Base-by-base conservation (phyloP, 2,329 filamentous ascomycete species). In the Rhynchosporium graminicola region DNA sequence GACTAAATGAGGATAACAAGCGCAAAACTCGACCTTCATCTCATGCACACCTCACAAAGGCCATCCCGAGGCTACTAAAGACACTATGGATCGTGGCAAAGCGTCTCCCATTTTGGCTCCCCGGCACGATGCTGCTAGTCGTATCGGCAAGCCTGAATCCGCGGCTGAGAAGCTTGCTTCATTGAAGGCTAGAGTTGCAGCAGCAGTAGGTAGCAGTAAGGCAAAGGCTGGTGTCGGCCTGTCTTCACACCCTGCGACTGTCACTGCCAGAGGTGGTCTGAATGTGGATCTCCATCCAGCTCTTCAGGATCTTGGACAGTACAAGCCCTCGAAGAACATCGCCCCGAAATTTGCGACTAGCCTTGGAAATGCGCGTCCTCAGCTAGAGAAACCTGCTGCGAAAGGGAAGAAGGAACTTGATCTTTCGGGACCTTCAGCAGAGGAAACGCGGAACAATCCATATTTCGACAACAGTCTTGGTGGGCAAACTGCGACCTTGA, bases 141-240 rank as follows among this genome's bases (percentile, higher is more conserved):
- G 83, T 64, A 76, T 87, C 38, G 80, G 84, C 72, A 82, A 86
- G 70, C 70, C 81, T 52, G 79, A 85, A 67, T 81, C 83, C 20
- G 79, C 84, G 66, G 81, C 87, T 72, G 82, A 91, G 76, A 81
- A 85, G 67, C 80, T 94, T 67, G 91, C 91, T 54, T 88, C 89
- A 48, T 83, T 96, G 73, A 93, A 89, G 75, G 90, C 90, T 29
- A 84, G 91, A 69, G 89, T 95, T 12, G 89, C 89, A 54, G 90
- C 90, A 56, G 90, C 90, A 59, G 89, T 91, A 52, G 79, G 78
- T 36, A 80, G 78, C 72, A 78, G 68, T 75, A 78, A 75, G 76
- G 84, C 80, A 65, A 78, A 64, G 71, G 63, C 69, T 75, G 67
- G 78, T 75, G 45, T 79, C 77, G 57, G 75, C 77, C 31, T 76